Evolutionary conservation across 1,284 basidiomycete genomes (phyloP).

Genomic region (Puccinia horiana): DNA sequence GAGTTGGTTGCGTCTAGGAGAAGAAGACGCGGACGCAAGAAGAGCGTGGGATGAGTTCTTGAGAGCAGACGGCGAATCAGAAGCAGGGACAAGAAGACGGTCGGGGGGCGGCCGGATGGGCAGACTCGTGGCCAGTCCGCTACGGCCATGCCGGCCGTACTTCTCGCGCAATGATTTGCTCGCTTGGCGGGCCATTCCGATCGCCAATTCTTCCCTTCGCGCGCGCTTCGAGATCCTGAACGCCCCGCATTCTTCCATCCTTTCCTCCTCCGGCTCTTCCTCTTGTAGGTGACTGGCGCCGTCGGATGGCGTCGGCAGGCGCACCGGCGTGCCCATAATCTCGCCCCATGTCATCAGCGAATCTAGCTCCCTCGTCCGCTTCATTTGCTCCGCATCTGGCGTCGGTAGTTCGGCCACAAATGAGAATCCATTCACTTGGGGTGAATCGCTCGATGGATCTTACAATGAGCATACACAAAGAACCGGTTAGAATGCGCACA

Average conservation of each 20-base stretch:
- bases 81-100: not conserved
- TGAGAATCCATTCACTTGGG: constrained; percentile 67
- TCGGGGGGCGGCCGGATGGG: not conserved
- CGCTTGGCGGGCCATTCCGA: constrained; percentile 69
- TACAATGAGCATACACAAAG: not conserved
- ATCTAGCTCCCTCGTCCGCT: constrained; percentile 70
- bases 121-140: not conserved
- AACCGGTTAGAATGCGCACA: constrained; percentile 59
- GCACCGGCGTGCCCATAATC: constrained; percentile 77
- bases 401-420: constrained; percentile 82
- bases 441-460: constrained; percentile 52
- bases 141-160: constrained; percentile 2
- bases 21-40: not conserved
- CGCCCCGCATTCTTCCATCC: constrained; percentile 52
- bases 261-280: constrained; percentile 17
- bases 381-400: constrained; percentile 74
- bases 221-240: constrained; percentile 54
- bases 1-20: constrained; percentile 28
- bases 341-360: constrained; percentile 93
- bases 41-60: not conserved
- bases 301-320: constrained; percentile 62
- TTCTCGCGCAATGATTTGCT: constrained; percentile 58
- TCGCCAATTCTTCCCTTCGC: constrained; percentile 74
- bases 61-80: not conserved
- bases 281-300: not conserved